Base-by-base conservation (phyloP, 139 green algal species). In the Gonium pectorale region DNA sequence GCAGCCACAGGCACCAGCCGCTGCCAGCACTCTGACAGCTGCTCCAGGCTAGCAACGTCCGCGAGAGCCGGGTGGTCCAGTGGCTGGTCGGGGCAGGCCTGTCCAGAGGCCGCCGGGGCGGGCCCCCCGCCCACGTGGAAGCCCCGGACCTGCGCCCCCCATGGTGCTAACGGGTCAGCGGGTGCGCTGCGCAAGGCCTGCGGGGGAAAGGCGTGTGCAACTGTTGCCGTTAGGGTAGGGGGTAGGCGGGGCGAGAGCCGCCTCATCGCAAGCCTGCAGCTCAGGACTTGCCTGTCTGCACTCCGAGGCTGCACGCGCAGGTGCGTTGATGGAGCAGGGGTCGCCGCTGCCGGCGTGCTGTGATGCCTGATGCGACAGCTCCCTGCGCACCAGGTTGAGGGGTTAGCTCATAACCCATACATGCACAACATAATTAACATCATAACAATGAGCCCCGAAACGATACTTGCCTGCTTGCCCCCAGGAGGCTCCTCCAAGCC, bases 301-400 rank as follows among this genome's bases (percentile, higher is more conserved):
- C 31, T 82, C 59, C 41, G 43, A 26, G 21, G 60, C 40, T 0
- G 59, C 17, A 7, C 27, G 75, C 5, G 75, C 33, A 19, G 54
- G 56, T 5, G 75, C 75, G 75, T 71, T 71, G 38, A 82, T 60
- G 38, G 59, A 43, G 73, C 73, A 81, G 38, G n/a, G n/a, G 13
- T 67, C 70, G 52, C 49, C 33, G 72, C 72, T 54, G 31, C 52
- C 54, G 72, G n/a, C n/a, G n/a, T n/a, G n/a, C n/a, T 54, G 56
- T 35, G 38, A 54, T 5, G 51, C 15, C 52, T 70, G 54, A 3
- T 54, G 38, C 15, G 54, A 67, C 15, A 81, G n/a, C 27, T 69
- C 73, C 29, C 73, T 81, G 73, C 56, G 22, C 26, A 11, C 29
- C 1, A 49, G 22, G 56, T n/a, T 33, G 22, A 15, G 9, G 6